A percentile compares a stretch with the other conserved stretches of the same genome.
These are phyloP conservation scores for Picochlorum sp. DNA, from an alignment of 139 green algal species.

Conservation along the genomic window DNA sequence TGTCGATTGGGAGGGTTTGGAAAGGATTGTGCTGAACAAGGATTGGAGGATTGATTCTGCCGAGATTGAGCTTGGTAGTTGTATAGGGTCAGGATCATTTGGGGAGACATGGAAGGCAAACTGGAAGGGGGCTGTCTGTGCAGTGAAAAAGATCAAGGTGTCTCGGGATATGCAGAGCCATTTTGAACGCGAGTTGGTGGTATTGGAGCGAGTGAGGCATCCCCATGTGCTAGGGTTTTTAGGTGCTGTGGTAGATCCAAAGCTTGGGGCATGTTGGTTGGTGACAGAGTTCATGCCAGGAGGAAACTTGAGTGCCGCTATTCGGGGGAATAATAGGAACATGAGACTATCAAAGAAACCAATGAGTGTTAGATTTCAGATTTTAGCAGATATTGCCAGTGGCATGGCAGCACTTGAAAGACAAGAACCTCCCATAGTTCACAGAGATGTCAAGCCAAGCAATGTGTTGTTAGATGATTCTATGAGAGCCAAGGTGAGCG, in stretches of 20 bases:
- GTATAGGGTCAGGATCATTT: conserved; percentile 67
- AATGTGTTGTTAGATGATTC: conserved; percentile 65
- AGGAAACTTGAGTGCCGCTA: conserved; percentile 40
- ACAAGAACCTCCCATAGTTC: conserved; percentile 55
- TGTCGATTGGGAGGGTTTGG: neutral
- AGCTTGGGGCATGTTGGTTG: conserved; percentile 55
- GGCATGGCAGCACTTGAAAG: conserved; percentile 58
- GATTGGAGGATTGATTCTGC: conserved; percentile 29
- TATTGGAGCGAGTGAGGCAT: conserved; percentile 44
- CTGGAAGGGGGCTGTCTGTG: conserved; percentile 57
- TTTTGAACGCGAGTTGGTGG: conserved; percentile 52
- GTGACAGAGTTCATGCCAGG: conserved; percentile 72
- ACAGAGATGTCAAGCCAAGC: conserved; percentile 78
- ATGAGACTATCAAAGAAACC: conserved; percentile 17
- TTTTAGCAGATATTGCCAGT: conserved; percentile 42
- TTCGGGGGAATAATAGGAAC: neutral
- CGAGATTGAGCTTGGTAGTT: conserved; percentile 37
- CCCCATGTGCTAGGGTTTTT: conserved; percentile 64
- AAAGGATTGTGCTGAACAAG: conserved; percentile 7
- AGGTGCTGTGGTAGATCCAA: conserved; percentile 35
- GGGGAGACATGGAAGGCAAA: conserved; percentile 56
- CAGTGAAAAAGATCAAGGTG: conserved; percentile 43
- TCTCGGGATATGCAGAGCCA: too few species aligned
- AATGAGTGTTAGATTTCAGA: conserved; percentile 26
- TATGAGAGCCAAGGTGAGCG: conserved; percentile 46